Evolutionary conservation across 176 grass and related monocot genomes (phyloP), one percentile per base, ranked within the genome.

Genomic region (Ensete glaucum): DNA sequence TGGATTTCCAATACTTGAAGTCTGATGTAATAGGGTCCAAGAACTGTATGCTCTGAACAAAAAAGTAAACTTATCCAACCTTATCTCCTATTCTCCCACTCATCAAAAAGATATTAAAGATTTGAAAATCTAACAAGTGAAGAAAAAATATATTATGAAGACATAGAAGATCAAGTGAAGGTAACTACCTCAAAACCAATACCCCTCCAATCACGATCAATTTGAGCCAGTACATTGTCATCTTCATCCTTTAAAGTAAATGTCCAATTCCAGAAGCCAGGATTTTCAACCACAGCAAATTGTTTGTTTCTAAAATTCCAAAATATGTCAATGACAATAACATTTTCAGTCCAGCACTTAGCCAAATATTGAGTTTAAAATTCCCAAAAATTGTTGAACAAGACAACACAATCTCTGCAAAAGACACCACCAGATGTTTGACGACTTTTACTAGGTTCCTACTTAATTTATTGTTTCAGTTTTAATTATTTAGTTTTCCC

Each of bases 271-370:
- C 95, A 91, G 76, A 98, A 90, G 79, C 95, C 95, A 57, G 90
- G 90, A 79, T 98, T 91, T 83, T 93, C 95, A 6, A 98, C 95
- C 78, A 98, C 95, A n/a, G 88, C 95, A 89, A 98, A 98, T 85
- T 98, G 95, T 54, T 55, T 91, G 73, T 91, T 98, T 72, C 95
- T 98, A 73, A 50, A 14, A 82, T 70, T 71, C 65, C n/a, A 34
- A 1, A 25, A 25, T 25, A 25, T 25, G 24, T 25, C 78, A 53
- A 87, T 73, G 69, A 75, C 9, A 69, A 73, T n/a, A 65, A 53
- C 9, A 56, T 19, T 62, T 4, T 74, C 11, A 50, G 43, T 51
- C 50, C 0, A 20, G 14, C 34, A 50, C 2, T 11, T n/a, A 17
- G 48, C 7, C 43, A 70, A 51, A 70, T 51, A 15, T 67, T 11